Evolutionary conservation across 441 rosid species (phyloP), one percentile per base, ranked within the genome.

Genomic region (Adansonia rubrostipa): DNA sequence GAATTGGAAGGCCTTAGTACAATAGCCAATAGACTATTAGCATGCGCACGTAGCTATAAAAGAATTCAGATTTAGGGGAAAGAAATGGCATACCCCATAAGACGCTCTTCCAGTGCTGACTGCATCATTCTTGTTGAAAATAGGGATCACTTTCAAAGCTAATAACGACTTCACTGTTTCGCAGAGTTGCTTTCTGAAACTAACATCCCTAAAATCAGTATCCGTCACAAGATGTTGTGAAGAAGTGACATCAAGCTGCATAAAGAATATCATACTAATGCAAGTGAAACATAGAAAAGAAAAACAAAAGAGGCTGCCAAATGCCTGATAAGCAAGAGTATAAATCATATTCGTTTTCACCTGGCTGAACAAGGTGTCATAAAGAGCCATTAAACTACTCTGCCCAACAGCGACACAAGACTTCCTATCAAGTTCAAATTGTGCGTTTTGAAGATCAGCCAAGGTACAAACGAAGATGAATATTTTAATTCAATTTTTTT

Each of bases 341-440:
- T 10, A n/a, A 51, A 11, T 8, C 28, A 24, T 64, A 75, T 15
- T 45, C 51, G 10, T 47, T 47, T 17, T 74, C 28, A 87, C 90
- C 88, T 87, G 90, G 78, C 87, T 78, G 62, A 87, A 87, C 78
- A 87, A 56, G 13, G 79, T 61, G 78, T 87, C 90, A 77, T 87
- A 87, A 62, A 87, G 75, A 73, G 90, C 88, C 90, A 87, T 87
- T 64, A 85, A 85, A 84, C 87, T 82, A 50, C 71, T 85, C 77
- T 87, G 90, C 17, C 88, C 90, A 65, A 87, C 88, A 70, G 87
- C 90, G 11, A 88, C 88, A 76, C 88, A 85, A 54, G 88, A 88
- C 84, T 87, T 87, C 70, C 90, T 88, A 78, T 85, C 90, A 58
- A 87, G 78, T 77, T 87, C 90, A 75, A 13, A 50, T 78, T 87